Evolutionary conservation across 805 yeast genomes (phyloP), one percentile per base, ranked within the genome.

Genomic region (Debaryomyces prosopidis): DNA sequence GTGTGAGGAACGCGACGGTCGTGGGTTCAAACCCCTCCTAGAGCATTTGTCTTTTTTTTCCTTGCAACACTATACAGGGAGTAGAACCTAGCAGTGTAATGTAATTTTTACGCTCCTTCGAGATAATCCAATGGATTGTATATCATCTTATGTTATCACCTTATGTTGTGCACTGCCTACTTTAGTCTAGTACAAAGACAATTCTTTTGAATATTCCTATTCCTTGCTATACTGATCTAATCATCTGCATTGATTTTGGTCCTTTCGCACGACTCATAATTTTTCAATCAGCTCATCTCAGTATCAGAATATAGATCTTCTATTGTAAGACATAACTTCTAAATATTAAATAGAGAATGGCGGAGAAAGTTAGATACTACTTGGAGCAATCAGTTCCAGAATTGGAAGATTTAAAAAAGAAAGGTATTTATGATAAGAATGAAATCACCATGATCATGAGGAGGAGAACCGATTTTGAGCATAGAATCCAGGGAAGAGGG

Each of bases 391-490:
- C 90, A 4, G 90, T 91, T 59, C 96, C 96, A 0, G 99, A 94
- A 66, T 76, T 94, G 44, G 92, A 91, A 58, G 99, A 92, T 58
- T 77, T 94, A 28, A 82, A 85, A 47, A 80, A 80, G 46, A 85
- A 88, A 58, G 90, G 90, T 3, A 73, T 94, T 4, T 94, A 94
- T 64, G 85, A 82, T 35, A 87, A 87, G 55, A 80, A 79, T 54
- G 99, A 94, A 66, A 82, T 90, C 52, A 82, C 85, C 34, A 76
- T 79, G 72, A 85, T 94, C 43, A 89, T 92, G 89, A 84, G 94
- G 68, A 81, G 90, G 60, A 80, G 99, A 69, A 92, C 97, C 0
- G 97, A 91, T 66, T 94, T 90, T 57, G 99, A 94, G 67, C 96
- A 94, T 63, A 71, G 96, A 46, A 80, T 94, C 43, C 79, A 80